Conservation (phyloP, 164 flowering plant species). For the Saururus chinensis region DNA sequence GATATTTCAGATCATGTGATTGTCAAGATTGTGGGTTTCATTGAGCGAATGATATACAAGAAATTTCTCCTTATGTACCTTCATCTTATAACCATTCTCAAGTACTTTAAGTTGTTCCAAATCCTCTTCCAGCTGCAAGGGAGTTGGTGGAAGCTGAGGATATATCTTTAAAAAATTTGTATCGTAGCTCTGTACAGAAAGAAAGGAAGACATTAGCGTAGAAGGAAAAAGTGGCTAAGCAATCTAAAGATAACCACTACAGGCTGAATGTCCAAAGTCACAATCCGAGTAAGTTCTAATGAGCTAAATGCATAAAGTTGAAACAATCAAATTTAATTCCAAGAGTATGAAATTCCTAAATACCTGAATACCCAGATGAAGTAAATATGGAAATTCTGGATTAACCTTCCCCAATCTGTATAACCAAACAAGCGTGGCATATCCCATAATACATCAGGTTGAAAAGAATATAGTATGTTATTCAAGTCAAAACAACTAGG, state of each 20-base stretch:
- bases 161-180: conserved; percentile 73
- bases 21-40: background rate
- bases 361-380: conserved; percentile 99
- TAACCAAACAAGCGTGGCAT: background rate
- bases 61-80: conserved; percentile 31
- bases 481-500: background rate
- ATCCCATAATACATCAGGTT: background rate
- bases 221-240: no score
- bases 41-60: background rate
- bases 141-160: conserved; percentile 77
- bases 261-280: no score
- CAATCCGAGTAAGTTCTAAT: no score
- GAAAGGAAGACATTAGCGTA: conserved; percentile 2
- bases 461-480: conserved; percentile 2
- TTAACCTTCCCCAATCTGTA: conserved; percentile 74
- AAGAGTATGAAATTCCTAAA: background rate
- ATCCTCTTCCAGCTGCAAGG: conserved; percentile 94
- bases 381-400: conserved; percentile 74
- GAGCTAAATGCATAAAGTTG: background rate
- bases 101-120: conserved; percentile 95
- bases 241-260: no score
- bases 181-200: conserved; percentile 63
- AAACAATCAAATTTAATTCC: no score
- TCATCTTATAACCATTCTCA: conserved; percentile 97
- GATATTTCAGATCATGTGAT: background rate